Evolutionary conservation across 2,329 filamentous ascomycete species (phyloP), one percentile per base, ranked within the genome.

Genomic region (Scedosporium apiospermum): DNA sequence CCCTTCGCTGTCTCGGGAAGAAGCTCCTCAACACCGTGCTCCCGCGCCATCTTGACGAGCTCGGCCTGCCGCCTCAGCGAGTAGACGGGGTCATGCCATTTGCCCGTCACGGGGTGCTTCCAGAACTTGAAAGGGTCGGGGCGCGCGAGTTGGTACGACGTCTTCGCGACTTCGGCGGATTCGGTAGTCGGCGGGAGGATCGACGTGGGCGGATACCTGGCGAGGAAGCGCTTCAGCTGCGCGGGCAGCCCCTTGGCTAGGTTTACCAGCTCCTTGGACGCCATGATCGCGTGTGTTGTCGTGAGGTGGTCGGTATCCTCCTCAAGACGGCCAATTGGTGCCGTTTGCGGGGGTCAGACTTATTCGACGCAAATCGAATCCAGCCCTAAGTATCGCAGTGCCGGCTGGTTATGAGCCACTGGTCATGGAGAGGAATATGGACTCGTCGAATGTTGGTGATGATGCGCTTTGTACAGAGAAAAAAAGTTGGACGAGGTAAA

Each of bases 31-130:
- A 96, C 88, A 62, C 90, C 89, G 74, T 93, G 83, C 69, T 88
- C 80, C 63, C 83, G 79, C 4, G 95, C 92, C 69, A 98, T 75
- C 77, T 96, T 96, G 69, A 95, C 89, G 26, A 99, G 82, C 69
- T 96, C 90, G 26, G 93, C 93, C 80, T 99, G 95, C 65, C 90
- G 84, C 62, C 95, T 85, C 68, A 96, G 81, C 4, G 91, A 96
- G 78, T 88, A 93, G 63, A 87, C 82, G 0, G 95, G 91, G 66
- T 91, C 85, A 67, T 92, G 88, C 91, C 91, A 96, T 73, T 83
- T 86, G 23, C 90, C 89, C 0, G 91, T 96, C 51, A 80, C 77
- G 44, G 88, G 85, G 77, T 96, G 89, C 76, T 90, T 91, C 69
- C 84, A 86, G 44, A 89, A 85, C 65, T 86, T 80, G 79, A 99